Percentiles rank a stretch among this genome's conserved stretches.
phyloP scores from a whole-genome alignment of 257 asterid species.

The Plantago major region DNA sequence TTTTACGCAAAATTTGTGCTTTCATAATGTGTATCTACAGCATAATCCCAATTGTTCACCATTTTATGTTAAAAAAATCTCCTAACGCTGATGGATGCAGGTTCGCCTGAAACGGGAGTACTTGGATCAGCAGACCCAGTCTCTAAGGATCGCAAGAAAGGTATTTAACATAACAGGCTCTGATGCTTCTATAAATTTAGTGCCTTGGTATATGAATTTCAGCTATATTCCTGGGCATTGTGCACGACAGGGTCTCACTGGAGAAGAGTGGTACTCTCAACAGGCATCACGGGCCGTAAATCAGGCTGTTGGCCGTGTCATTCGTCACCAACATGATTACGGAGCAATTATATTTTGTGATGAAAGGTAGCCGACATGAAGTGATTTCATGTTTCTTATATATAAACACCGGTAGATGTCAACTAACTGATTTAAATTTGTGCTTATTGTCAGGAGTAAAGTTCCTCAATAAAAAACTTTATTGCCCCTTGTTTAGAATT shows the following conservation, averaged over 20 bases:
- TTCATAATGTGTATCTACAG: no score
- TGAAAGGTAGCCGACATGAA: slow-evolving; percentile 56
- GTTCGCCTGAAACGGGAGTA: slow-evolving; percentile 97
- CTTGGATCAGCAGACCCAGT: slow-evolving; percentile 69
- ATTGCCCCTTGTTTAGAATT: background rate
- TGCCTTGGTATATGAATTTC: slow-evolving; percentile 7
- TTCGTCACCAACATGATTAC: slow-evolving; percentile 95
- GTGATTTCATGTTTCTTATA: slow-evolving; percentile 5
- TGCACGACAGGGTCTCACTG: slow-evolving; percentile 62
- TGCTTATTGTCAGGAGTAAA: slow-evolving; percentile 8
- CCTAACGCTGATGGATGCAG: slow-evolving; percentile 40
- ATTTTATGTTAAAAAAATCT: slow-evolving; percentile 8
- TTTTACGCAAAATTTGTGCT: no score
- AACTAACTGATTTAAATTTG: slow-evolving; percentile 12
- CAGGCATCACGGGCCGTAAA: slow-evolving; percentile 95
- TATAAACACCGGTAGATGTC: slow-evolving; percentile 12
- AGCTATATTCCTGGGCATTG: slow-evolving; percentile 11
- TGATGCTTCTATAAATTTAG: background rate
- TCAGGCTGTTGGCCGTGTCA: slow-evolving; percentile 99
- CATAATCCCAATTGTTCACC: slow-evolving; percentile 3
- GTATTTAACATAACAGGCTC: slow-evolving; percentile 31
- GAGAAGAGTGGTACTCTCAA: slow-evolving; percentile 97
- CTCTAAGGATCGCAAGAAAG: slow-evolving; percentile 44
- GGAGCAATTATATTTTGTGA: slow-evolving; percentile 96
- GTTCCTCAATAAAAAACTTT: background rate